Evolutionary conservation across 495 filamentous ascomycete species (phyloP), one percentile per base, ranked within the genome.

Genomic region (Acidomyces sp.): DNA sequence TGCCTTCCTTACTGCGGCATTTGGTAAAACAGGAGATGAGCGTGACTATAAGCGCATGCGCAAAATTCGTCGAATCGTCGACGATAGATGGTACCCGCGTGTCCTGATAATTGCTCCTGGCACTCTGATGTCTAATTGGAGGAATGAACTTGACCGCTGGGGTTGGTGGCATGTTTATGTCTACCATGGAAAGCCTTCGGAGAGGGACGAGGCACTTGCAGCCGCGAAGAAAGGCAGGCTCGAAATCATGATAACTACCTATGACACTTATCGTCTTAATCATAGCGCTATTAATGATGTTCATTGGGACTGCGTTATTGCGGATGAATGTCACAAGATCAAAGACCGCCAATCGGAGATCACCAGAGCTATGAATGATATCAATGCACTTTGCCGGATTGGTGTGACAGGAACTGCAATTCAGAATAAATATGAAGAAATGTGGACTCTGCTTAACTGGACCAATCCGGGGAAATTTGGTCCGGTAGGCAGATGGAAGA

Each of bases 391-490:
- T 18, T 96, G 92, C 52, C 69, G 90, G 17, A 90, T 97, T 41
- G 90, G 90, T 0, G 63, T 97, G 18, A 96, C 92, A 0, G 90
- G 90, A 5, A 97, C 90, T 4, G 92, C 92, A 6, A 95, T 97
- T 13, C 90, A 97, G 45, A 97, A 97, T 57, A 88, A 85, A 49
- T 97, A 97, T 56, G 84, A 94, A 53, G 92, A 97, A 58, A 71
- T 97, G 1, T 97, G 90, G 90, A 90, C 85, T 3, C 67, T 97
- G 3, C 64, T 97, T 10, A 95, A 96, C 60, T 97, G 90, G 90
- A 85, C 86, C 0, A 93, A 93, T 52, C 90, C 90, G 1, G 92
- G 90, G 0, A 64, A 70, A 25, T 78, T 95, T 45, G 90, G 90
- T 2, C 80, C 84, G 0, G 61, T 82, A 7, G 66, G 68, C 12